Evolutionary conservation across 768 basidiomycete genomes (phyloP).

Genomic region (Russula lepida): DNA sequence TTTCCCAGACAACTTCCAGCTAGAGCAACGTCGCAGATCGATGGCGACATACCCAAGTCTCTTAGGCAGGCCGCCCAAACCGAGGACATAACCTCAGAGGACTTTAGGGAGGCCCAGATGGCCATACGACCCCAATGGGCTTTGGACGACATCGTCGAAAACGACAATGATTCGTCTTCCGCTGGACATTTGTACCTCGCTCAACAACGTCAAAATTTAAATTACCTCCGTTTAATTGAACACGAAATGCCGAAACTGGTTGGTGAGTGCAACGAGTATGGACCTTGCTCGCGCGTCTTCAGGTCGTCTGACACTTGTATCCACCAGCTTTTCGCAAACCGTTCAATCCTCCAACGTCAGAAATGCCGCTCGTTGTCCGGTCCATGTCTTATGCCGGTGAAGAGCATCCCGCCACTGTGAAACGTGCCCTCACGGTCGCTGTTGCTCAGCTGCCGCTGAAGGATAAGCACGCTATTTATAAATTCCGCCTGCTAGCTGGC

Average conservation of each 20-base stretch:
- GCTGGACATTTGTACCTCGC: constrained; percentile 65
- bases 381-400: constrained; percentile 73
- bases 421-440: constrained; percentile 67
- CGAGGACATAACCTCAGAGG: constrained; percentile 22
- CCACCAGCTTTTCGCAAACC: constrained; percentile 71
- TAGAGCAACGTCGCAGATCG: background rate
- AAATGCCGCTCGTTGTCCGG: constrained; percentile 59
- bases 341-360: constrained; percentile 56
- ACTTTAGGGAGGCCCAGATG: background rate
- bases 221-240: constrained; percentile 80
- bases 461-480: constrained; percentile 60
- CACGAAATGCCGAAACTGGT: constrained; percentile 83
- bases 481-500: constrained; percentile 83
- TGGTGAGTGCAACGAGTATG: constrained; percentile 37
- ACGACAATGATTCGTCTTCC: constrained; percentile 58
- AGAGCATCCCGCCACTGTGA: constrained; percentile 58
- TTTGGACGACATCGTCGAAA: constrained; percentile 30
- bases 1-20: constrained; percentile 14
- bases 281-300: background rate
- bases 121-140: constrained; percentile 7
- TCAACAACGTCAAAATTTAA: constrained; percentile 63
- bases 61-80: constrained; percentile 11
- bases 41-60: constrained; percentile 5
- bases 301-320: background rate
- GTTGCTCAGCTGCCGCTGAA: constrained; percentile 65